Evolutionary conservation across 257 asterid genomes (phyloP), one percentile per base, ranked within the genome.

Genomic region (Coffea canephora): DNA sequence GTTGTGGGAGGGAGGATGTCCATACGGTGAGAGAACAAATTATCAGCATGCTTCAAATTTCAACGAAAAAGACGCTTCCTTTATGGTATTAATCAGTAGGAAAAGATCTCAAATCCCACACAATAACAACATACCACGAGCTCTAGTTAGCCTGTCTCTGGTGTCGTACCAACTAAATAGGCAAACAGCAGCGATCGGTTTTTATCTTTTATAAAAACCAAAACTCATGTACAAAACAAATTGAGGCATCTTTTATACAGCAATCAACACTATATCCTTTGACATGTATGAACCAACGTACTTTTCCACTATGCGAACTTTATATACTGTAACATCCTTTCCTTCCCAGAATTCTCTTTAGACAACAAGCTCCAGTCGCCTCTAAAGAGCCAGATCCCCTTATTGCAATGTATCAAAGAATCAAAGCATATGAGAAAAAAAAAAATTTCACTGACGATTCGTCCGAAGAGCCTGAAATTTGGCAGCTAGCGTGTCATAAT

Each of bases 401-500:
- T 65, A 31, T 41, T 75, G 49, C 41, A 21, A 19, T 49, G 74
- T 19, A 81, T 19, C 6, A 48, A 57, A 45, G 75, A 74, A 52
- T 81, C 10, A 55, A 70, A 48, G 5, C 25, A 81, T 31, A 31
- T 50, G 31, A 62, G 72, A 61, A 62, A 23, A 46, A 54, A 27
- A 23, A 65, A 43, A 34, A 31, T 36, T 54, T 83, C 82, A 85
- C 41, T 71, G 69, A 65, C 85, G 89, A 76, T 88, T 86, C 69
- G 8, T 81, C 75, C 91, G 86, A 69, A 94, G 88, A 31, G 95
- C 84, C 74, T 83, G 89, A 34, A 92, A 13, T 77, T 75, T 65
- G 54, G 90, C 86, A 68, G 83, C 75, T 21, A 92, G 78, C 50
- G 88, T 73, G 75, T 94, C 97, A 82, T 89, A 92, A 73, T 94